Base-by-base conservation (phyloP, 495 filamentous ascomycete genomes). In the Tuber brumale region DNA sequence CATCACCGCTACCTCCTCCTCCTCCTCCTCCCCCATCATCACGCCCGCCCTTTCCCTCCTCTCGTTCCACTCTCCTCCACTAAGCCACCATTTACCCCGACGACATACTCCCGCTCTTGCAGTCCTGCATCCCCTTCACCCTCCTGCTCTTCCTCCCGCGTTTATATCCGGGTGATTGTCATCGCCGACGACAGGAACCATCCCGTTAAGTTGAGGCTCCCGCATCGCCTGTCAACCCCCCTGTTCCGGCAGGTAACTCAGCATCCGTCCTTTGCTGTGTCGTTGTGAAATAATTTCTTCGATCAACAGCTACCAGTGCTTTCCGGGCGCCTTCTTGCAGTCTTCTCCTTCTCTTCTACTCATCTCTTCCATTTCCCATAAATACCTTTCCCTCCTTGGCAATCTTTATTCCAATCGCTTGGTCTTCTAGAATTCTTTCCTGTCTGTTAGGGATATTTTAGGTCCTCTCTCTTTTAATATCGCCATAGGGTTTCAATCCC, bases 101-200 rank as follows among this genome's bases (percentile, higher is more conserved):
- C 80, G 57, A 72, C 84, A 85, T 84, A 84, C 80, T 77, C 79
- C 83, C 83, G 84, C 84, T 82, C 84, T 85, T 83, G 82, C 84
- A 85, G 80, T 74, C 51, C 76, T 72, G 74, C 79, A 70, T 76
- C 74, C 74, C 80, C 72, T 66, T 76, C 74, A 71, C 72, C 71
- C 71, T 73, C 74, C 81, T 75, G 74, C 77, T 79, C 81, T 74
- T 75, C 80, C 79, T 74, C 76, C 70, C 75, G 73, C 51, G 69
- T 69, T 69, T 77, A 77, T 77, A 80, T 80, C 78, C 73, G 76
- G 70, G 78, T 80, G 78, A 79, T 80, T 80, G 78, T 79, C 77
- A 76, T 79, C 77, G 70, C 77, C 78, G 77, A 80, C 78, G 74
- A 80, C 77, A 80, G 73, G 77, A 77, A 66, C 78, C 78, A 77